phyloP scores from a whole-genome alignment of 352 stramenopile genomes.

The Phytophthora cryptogea region DNA sequence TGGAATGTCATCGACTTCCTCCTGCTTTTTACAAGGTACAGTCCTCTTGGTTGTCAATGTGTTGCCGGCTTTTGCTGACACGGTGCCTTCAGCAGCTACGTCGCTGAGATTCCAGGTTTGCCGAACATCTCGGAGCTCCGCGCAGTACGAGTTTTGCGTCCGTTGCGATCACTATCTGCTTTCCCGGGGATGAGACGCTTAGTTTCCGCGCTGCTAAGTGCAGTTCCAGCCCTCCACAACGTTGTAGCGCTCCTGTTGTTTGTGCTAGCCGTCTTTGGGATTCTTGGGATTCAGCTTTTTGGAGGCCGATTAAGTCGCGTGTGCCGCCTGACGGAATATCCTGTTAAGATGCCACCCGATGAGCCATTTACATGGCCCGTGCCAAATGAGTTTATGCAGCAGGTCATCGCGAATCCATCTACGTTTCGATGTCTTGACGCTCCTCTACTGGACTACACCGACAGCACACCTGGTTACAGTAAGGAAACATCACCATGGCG shows the following conservation, averaged over 20 bases:
- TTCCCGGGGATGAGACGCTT: constrained; percentile 64
- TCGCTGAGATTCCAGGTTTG: constrained; percentile 44
- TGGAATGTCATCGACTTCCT: constrained; percentile 93
- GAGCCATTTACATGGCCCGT: constrained; percentile 49
- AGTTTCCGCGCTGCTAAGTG: constrained; percentile 74
- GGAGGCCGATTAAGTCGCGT: constrained; percentile 64
- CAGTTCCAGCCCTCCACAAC: constrained; percentile 75
- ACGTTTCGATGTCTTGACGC: constrained; percentile 41
- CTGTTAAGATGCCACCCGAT: constrained; percentile 49
- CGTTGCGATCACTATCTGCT: constrained; percentile 81
- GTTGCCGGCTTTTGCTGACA: background rate
- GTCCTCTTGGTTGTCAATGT: background rate
- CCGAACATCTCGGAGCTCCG: constrained; percentile 74
- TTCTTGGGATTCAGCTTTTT: constrained; percentile 88
- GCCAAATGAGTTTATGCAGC: constrained; percentile 40
- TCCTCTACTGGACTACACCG: constrained; percentile 46
- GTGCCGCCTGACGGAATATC: constrained; percentile 78
- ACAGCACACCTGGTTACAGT: constrained; percentile 35
- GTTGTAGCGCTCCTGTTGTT: constrained; percentile 84
- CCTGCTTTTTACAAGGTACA: constrained; percentile 80
- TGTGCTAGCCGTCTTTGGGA: constrained; percentile 88
- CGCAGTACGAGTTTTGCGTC: constrained; percentile 83
- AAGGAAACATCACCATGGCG: constrained; percentile 68
- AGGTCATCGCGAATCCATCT: constrained; percentile 37
- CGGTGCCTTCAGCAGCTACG: constrained; percentile 29